These are phyloP conservation scores for Populus tomentosa DNA, from an alignment of 441 rosid genomes.

Conservation along the genomic window DNA sequence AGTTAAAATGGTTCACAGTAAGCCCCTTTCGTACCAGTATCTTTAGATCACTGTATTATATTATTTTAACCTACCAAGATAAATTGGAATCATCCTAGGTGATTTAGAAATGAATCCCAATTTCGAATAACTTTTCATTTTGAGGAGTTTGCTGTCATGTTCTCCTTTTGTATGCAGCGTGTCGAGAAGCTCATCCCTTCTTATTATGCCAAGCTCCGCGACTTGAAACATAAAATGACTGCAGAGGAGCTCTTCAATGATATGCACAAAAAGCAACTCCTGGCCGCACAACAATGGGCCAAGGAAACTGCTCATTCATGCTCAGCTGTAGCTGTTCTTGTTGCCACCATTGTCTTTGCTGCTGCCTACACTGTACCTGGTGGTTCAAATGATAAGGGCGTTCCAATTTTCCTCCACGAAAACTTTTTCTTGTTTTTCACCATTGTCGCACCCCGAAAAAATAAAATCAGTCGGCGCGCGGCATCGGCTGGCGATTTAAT, in stretches of 20 bases:
- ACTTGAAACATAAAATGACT: neutral
- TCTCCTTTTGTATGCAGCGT: neutral
- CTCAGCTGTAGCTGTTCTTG: slow-evolving; percentile 14
- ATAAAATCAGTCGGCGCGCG: too few relatives aligned
- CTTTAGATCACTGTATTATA: too few relatives aligned
- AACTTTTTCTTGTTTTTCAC: slow-evolving; percentile 12
- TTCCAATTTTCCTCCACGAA: slow-evolving; percentile 6
- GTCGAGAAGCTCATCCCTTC: slow-evolving; percentile 1
- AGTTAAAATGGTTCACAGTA: slow-evolving; percentile 27
- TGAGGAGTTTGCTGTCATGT: too few relatives aligned
- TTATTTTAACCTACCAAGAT: too few relatives aligned
- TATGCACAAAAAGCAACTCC: neutral
- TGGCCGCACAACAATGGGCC: slow-evolving; percentile 15
- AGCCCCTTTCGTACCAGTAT: neutral
- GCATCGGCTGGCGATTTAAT: too few relatives aligned
- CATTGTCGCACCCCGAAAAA: too few relatives aligned
- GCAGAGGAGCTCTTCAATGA: slow-evolving; percentile 10
- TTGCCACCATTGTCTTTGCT: slow-evolving; percentile 20
- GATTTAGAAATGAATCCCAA: too few relatives aligned
- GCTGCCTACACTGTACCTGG: slow-evolving; percentile 25
- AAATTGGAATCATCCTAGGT: too few relatives aligned
- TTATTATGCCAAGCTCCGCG: neutral
- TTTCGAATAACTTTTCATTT: too few relatives aligned
- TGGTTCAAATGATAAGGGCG: slow-evolving; percentile 10
- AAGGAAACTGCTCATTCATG: slow-evolving; percentile 20